Percentiles rank a stretch among this genome's conserved stretches.
Conservation (phyloP, 805 yeast genomes). For the Alloascoidea africana region DNA sequence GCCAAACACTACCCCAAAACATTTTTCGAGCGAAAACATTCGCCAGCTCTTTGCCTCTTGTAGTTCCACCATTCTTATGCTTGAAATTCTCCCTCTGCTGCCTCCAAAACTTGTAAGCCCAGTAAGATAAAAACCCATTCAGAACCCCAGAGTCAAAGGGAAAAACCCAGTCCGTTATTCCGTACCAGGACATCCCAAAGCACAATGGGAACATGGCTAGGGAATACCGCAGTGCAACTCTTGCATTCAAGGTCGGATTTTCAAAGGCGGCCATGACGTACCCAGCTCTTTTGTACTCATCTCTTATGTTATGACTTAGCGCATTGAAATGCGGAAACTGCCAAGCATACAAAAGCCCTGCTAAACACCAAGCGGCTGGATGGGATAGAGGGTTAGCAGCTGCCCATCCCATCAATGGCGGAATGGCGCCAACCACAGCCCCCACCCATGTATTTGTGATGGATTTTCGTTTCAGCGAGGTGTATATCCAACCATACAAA, state of each 20-base stretch:
- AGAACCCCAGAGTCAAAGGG: conserved; percentile 67
- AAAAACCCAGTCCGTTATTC: conserved; percentile 71
- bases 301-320: conserved; percentile 72
- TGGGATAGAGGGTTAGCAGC: conserved; percentile 65
- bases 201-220: conserved; percentile 91
- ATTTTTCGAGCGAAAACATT: conserved; percentile 64
- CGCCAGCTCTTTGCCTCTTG: conserved; percentile 39
- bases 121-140: conserved; percentile 74
- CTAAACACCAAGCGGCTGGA: conserved; percentile 94
- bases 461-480: conserved; percentile 73
- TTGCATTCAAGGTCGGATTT: conserved; percentile 80
- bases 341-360: conserved; percentile 88
- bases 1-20: conserved; percentile 93
- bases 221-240: conserved; percentile 86
- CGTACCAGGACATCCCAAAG: conserved; percentile 61
- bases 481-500: conserved; percentile 81
- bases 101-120: conserved; percentile 73
- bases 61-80: conserved; percentile 5
- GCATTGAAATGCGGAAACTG: conserved; percentile 97
- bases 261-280: conserved; percentile 96
- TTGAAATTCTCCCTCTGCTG: conserved; percentile 50
- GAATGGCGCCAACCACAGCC: conserved; percentile 96
- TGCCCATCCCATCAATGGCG: conserved; percentile 99
- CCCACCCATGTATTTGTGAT: conserved; percentile 97
- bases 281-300: conserved; percentile 85